Evolutionary conservation across 164 flowering plant species (phyloP), one percentile per base, ranked within the genome.

Genomic region (Vitis rupestris): DNA sequence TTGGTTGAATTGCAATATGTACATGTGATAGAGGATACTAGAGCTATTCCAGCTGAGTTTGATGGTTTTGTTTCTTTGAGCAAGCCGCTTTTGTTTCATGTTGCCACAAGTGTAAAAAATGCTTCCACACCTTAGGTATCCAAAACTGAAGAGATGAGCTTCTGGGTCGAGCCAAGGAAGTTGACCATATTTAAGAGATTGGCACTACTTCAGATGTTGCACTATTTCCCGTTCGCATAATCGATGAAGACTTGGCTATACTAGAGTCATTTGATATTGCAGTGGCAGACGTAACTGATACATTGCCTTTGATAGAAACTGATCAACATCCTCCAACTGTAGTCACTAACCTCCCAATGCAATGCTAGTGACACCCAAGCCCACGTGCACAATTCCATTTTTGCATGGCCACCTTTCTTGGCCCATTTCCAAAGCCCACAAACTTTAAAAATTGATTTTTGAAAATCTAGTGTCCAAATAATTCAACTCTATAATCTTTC

Each of bases 21-120:
- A 1, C 72, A 83, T 61, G 12, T 49, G 66, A 76, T 80, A 51
- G 93, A 90, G 71, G 90, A 86, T 50, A 37, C 68, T 19, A 57
- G 51, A 74, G 70, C 77, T 52, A 29, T 63, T n/a, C 81, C 72
- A 71, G 59, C 82, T 76, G 88, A 78, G 2, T 37, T 72, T 63
- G 92, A 84, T 73, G 75, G 59, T 76, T 73, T 78, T 55, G 59
- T 58, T 59, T 66, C 76, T 69, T 63, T 73, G 13, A 71, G 64
- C 72, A 82, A 71, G 66, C 78, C 83, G 51, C 50, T 53, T 47
- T 55, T 82, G 71, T 53, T 48, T 56, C 63, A 82, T 57, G 78
- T 53, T 10, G 72, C 61, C 56, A 27, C 67, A 30, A 73, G 67
- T 60, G 67, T 57, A 63, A 92, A 86, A 74, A 63, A 74, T 54